Evolutionary conservation across 148 eudicot genomes (phyloP).

Genomic region (Heliosperma pusillum): DNA sequence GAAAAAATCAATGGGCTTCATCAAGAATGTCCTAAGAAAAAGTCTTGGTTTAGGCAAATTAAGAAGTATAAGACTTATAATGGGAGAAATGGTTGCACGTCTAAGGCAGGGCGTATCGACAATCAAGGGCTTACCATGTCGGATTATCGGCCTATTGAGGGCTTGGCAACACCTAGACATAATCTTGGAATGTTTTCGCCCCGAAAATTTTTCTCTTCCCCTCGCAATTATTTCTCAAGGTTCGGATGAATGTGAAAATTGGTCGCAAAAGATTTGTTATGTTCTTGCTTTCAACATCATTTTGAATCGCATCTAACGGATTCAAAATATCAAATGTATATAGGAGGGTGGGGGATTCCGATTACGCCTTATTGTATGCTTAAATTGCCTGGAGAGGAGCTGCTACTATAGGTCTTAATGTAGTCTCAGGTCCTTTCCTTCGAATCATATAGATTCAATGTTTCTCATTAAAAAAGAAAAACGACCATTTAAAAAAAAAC

Average conservation of each 20-base stretch:
- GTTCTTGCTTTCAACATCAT: too few species aligned
- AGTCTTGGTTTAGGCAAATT: slow-evolving; percentile 52
- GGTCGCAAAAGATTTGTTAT: background rate
- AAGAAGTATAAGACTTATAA: slow-evolving; percentile 44
- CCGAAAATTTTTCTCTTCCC: slow-evolving; percentile 46
- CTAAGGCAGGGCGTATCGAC: slow-evolving; percentile 16
- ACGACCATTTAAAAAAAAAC: too few species aligned
- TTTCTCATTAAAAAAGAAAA: too few species aligned
- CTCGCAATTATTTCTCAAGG: slow-evolving; percentile 29
- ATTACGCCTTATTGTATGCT: too few species aligned
- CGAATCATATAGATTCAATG: too few species aligned
- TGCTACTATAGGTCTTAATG: too few species aligned
- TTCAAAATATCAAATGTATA: too few species aligned
- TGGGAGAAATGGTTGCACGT: slow-evolving; percentile 21
- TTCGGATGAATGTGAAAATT: slow-evolving; percentile 7
- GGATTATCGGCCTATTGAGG: slow-evolving; percentile 37
- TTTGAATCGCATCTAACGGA: too few species aligned
- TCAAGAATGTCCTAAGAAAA: slow-evolving; percentile 39
- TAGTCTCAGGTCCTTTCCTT: too few species aligned
- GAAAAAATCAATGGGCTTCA: slow-evolving; percentile 49
- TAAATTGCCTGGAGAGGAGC: too few species aligned
- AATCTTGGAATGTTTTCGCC: slow-evolving; percentile 59
- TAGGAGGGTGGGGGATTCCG: too few species aligned
- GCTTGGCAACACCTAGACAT: slow-evolving; percentile 58
- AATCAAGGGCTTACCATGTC: slow-evolving; percentile 29